These are phyloP conservation scores for Dioscorea zingiberensis DNA, from an alignment of 106 monocot genomes.

Conservation along the genomic window DNA sequence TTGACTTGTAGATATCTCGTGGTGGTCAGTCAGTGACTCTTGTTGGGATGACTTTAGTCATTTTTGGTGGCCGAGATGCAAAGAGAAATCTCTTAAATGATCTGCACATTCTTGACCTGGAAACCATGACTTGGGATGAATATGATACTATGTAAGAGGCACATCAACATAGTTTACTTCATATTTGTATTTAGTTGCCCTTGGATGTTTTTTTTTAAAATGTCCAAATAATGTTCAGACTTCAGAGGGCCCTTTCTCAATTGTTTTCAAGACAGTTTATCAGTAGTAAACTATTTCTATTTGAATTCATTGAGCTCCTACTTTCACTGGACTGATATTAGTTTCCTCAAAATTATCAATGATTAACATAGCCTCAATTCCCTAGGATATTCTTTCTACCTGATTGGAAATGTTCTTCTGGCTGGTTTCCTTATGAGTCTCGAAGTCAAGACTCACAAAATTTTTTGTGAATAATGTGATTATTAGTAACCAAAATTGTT, in stretches of 20 bases:
- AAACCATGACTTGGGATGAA: slow-evolving; percentile 99
- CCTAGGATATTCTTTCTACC: too few relatives aligned
- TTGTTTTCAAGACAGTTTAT: background rate
- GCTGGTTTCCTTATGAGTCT: too few relatives aligned
- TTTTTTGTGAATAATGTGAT: too few relatives aligned
- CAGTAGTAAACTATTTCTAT: background rate
- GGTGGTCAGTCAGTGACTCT: slow-evolving; percentile 94
- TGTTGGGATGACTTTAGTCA: slow-evolving; percentile 84
- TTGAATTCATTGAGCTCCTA: too few relatives aligned
- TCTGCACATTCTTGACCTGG: slow-evolving; percentile 95
- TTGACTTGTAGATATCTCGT: slow-evolving; percentile 73
- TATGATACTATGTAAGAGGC: slow-evolving; percentile 84
- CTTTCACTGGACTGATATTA: too few relatives aligned
- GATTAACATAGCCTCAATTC: too few relatives aligned
- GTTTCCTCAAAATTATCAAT: too few relatives aligned
- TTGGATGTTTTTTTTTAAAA: background rate
- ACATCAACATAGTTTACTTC: too few relatives aligned
- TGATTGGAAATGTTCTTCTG: too few relatives aligned
- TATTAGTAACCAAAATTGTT: too few relatives aligned
- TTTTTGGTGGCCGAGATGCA: slow-evolving; percentile 99
- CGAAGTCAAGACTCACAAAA: too few relatives aligned
- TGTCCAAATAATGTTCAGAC: background rate
- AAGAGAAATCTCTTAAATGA: slow-evolving; percentile 94
- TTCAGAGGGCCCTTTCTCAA: background rate
- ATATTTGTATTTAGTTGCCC: too few relatives aligned